Evolutionary conservation across 2,329 filamentous ascomycete genomes (phyloP).

Genomic region (Neopestalotiopsis sp.): DNA sequence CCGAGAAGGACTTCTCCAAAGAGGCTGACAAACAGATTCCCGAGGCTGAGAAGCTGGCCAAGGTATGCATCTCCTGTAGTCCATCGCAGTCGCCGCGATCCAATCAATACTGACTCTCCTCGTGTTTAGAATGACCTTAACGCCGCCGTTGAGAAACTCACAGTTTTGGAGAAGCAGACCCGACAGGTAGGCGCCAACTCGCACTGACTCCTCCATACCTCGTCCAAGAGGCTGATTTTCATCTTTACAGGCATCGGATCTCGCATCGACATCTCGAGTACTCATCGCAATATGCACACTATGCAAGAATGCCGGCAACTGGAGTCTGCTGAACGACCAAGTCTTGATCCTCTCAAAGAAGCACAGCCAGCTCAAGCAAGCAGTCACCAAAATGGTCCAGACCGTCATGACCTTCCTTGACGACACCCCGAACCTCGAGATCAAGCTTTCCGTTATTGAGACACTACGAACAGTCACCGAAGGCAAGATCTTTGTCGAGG

Average conservation of each 20-base stretch:
- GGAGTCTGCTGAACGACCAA: conserved; percentile 95
- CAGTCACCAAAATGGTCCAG: conserved; percentile 99
- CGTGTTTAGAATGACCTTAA: conserved; percentile 72
- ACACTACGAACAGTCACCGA: conserved; percentile 95
- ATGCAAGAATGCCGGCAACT: conserved; percentile 91
- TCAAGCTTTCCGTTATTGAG: conserved; percentile 92
- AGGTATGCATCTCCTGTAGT: conserved; percentile 57
- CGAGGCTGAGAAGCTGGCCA: conserved; percentile 87
- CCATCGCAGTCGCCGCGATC: neutral
- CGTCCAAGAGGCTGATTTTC: conserved; percentile 20
- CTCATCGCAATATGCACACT: conserved; percentile 89
- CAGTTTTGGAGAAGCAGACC: conserved; percentile 92
- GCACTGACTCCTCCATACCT: conserved; percentile 22
- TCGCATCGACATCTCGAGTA: conserved; percentile 90
- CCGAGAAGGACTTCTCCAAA: conserved; percentile 98
- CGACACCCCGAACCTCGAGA: conserved; percentile 81
- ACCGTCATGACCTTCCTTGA: conserved; percentile 92
- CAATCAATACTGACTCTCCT: conserved; percentile 38
- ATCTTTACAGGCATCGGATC: conserved; percentile 80
- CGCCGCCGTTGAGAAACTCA: conserved; percentile 91
- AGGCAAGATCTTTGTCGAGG: conserved; percentile 99
- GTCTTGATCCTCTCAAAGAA: conserved; percentile 97
- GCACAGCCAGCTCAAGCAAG: conserved; percentile 99
- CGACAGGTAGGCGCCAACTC: conserved; percentile 73
- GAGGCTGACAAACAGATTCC: conserved; percentile 92